phyloP scores from a whole-genome alignment of 495 filamentous ascomycete genomes.

The Physcia stellaris region DNA sequence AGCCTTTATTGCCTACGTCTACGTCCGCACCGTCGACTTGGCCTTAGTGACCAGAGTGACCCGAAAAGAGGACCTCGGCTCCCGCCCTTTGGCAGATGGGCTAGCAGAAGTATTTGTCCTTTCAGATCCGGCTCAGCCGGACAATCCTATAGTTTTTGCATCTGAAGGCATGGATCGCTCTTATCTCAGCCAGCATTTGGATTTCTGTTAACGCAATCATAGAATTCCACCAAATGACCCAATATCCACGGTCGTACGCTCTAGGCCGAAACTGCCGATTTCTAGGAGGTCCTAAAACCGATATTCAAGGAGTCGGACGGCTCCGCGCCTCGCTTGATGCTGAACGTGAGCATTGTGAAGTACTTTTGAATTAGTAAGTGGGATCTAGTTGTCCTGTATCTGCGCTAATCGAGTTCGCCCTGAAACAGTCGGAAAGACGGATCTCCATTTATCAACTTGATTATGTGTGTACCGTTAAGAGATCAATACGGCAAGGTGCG shows the following conservation, averaged over 20 bases:
- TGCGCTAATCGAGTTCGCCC: slow-evolving; percentile 2
- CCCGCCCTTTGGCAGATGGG: slow-evolving; percentile 49
- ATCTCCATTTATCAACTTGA: slow-evolving; percentile 51
- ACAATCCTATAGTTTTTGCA: slow-evolving; percentile 68
- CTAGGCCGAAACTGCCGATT: slow-evolving; percentile 52
- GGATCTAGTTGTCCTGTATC: neutral
- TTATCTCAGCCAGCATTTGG: too few species aligned
- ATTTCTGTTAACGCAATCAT: neutral
- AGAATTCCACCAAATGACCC: slow-evolving; percentile 51
- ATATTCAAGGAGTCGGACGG: slow-evolving; percentile 34
- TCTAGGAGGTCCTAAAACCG: slow-evolving; percentile 44
- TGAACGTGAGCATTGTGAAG: slow-evolving; percentile 51
- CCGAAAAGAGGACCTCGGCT: slow-evolving; percentile 37
- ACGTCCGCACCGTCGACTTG: slow-evolving; percentile 40
- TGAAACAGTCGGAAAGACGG: slow-evolving; percentile 39
- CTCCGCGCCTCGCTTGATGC: slow-evolving; percentile 40
- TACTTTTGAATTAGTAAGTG: slow-evolving; percentile 54
- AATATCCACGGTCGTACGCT: slow-evolving; percentile 44
- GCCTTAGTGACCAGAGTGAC: slow-evolving; percentile 44
- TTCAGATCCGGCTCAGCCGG: slow-evolving; percentile 57
- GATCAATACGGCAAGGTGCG: slow-evolving; percentile 46
- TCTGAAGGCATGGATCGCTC: slow-evolving; percentile 45
- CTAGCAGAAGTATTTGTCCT: slow-evolving; percentile 66
- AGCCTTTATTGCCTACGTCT: slow-evolving; percentile 52
- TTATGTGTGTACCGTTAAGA: slow-evolving; percentile 47